Base-by-base conservation (phyloP, 495 filamentous ascomycete genomes). In the Podospora pseudopauciseta region DNA sequence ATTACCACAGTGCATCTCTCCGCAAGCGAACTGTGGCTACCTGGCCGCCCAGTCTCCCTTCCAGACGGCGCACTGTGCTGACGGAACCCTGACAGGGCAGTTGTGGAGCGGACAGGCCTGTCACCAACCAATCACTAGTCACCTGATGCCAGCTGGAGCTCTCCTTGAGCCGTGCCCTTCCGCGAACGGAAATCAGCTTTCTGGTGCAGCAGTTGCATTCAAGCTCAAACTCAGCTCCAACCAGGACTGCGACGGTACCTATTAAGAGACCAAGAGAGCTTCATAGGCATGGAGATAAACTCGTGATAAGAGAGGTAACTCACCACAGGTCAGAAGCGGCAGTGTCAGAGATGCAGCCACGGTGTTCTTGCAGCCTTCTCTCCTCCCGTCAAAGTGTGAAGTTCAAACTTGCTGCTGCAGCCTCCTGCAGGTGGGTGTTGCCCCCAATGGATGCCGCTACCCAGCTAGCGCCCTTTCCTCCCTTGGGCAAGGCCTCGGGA, bases 351-450 rank as follows among this genome's bases (percentile, higher is more conserved):
- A 49, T 49, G 39, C 39, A 49, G 39, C 39, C 39, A 49, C 39
- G 39, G 39, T 49, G 39, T 18, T 49, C 39, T 49, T 49, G 39
- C 39, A 49, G 39, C 39, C 0, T 49, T 18, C 39, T 49, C 39
- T 49, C 15, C 39, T 49, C 13, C 13, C 39, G 39, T 49, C 13
- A 49, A 49, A 0, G 19, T 49, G 39, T 49, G 61, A 63, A 63
- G 28, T 44, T 44, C 61, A 16, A 16, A 58, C n/a, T 58, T 58
- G n/a, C 32, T 63, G 67, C 67, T 70, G 71, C 75, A 75, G 73
- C 70, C 69, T 65, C 71, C 66, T 75, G 75, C 73, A 77, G 73
- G 67, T 64, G 65, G 65, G 68, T 66, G 64, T 54, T 54, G 60
- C 60, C 26, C 60, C 34, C n/a, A 56, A 56, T 60, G 27, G 57